A percentile compares a stretch with the other conserved stretches of the same genome.
Conservation (phyloP, 352 stramenopile genomes). For the Peronosclerospora sorghi region DNA sequence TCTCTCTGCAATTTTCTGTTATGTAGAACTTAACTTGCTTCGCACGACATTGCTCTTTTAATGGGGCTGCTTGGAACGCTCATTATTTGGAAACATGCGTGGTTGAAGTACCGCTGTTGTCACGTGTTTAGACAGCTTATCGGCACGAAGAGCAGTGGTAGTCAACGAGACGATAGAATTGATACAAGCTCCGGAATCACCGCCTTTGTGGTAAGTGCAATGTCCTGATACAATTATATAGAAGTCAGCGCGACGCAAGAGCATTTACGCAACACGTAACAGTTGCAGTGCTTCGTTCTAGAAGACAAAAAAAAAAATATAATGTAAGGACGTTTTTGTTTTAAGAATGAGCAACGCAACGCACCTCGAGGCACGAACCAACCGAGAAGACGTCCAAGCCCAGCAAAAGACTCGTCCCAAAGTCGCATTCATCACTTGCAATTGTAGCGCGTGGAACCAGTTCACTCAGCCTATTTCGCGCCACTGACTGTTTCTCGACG, state of each 20-base stretch:
- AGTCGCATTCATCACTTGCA: slow-evolving; percentile 70
- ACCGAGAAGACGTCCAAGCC: slow-evolving; percentile 47
- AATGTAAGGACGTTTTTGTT: too few relatives aligned
- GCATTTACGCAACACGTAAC: slow-evolving; percentile 44
- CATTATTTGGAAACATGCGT: too few relatives aligned
- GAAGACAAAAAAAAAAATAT: too few relatives aligned
- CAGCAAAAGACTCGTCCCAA: slow-evolving; percentile 49
- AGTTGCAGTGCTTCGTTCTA: too few relatives aligned
- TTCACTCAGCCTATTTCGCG: slow-evolving; percentile 30
- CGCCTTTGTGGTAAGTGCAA: slow-evolving; percentile 17
- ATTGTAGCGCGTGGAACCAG: slow-evolving; percentile 53
- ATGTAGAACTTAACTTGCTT: too few relatives aligned
- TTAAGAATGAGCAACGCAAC: neutral
- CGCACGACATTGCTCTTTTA: too few relatives aligned
- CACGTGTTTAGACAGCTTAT: too few relatives aligned
- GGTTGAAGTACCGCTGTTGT: too few relatives aligned
- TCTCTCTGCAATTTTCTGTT: too few relatives aligned
- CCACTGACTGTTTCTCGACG: slow-evolving; percentile 8
- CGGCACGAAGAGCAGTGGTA: neutral
- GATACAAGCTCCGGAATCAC: neutral
- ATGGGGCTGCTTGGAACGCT: too few relatives aligned
- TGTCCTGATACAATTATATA: slow-evolving; percentile 29
- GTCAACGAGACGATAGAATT: neutral
- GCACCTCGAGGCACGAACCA: slow-evolving; percentile 28
- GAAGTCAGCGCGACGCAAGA: slow-evolving; percentile 35